Evolutionary conservation across 306 rosid genomes (phyloP).

Genomic region (Luffa aegyptiaca): DNA sequence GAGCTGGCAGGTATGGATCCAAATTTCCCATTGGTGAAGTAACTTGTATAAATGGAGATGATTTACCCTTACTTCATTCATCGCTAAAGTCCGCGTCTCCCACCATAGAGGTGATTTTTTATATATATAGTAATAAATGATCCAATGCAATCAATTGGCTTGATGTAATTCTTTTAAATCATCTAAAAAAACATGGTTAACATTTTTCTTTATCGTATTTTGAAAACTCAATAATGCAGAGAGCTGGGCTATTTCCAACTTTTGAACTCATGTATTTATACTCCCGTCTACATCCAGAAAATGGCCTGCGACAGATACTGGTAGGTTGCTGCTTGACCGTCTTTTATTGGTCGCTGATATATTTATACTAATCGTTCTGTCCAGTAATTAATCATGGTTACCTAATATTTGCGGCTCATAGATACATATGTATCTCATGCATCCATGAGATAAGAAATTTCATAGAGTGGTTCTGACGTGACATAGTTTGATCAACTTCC

Average conservation of each 20-base stretch:
- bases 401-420: neutral
- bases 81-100: constrained; percentile 68
- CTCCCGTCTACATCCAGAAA: constrained; percentile 48
- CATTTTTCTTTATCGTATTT: constrained; percentile 3
- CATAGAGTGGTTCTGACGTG: neutral
- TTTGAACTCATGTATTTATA: constrained; percentile 71
- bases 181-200: neutral
- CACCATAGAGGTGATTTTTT: constrained; percentile 49
- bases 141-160: neutral
- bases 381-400: neutral
- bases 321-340: constrained; percentile 30
- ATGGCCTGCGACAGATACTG: constrained; percentile 50
- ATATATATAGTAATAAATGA: neutral
- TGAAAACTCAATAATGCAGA: constrained; percentile 32
- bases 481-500: neutral
- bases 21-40: constrained; percentile 80
- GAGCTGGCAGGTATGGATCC: constrained; percentile 96
- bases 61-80: constrained; percentile 72
- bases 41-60: constrained; percentile 56
- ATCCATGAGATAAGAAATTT: neutral
- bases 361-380: neutral
- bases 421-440: neutral
- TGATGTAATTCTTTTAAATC: neutral
- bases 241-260: constrained; percentile 83
- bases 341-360: neutral